Evolutionary conservation across 352 stramenopile species (phyloP), one percentile per base, ranked within the genome.

Genomic region (Saprolegnia diclina): DNA sequence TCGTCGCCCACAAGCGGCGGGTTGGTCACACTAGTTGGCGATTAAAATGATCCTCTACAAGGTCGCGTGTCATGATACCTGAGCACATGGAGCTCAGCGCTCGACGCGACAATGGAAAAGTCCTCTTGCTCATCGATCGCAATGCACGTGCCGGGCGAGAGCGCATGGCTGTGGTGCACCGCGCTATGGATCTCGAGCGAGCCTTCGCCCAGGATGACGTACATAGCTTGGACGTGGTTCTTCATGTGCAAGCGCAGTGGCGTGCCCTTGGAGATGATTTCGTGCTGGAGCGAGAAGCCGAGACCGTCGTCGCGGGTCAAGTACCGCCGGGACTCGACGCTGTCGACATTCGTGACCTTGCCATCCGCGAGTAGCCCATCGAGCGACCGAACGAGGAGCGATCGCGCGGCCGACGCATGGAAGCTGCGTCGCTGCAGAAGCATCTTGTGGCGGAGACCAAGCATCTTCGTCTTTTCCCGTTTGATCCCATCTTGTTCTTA

Each of bases 141-240:
- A 59, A 59, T 59, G 35, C 52, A 59, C 3, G 52, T 59, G 16
- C 52, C 52, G 11, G 52, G 52, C 19, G 11, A 14, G 3, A 59
- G 35, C 19, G 16, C 52, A 59, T 59, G 35, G n/a, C 52, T 59
- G 35, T 59, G 52, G 35, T 59, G 52, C 24, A 42, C 35, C 13
- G 24, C 35, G 9, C 35, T 35, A 21, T 59, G 11, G 24, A 59
- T 40, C 35, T 59, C 52, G 35, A 59, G 52, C 19, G 35, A 13
- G 24, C 52, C 52, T 24, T 59, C 52, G 35, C 52, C 52, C 35
- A 13, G 11, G 3, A 59, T 59, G 11, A 59, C 52, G 19, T 59
- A 59, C 52, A 59, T 59, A 9, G 52, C 52, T 59, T 59, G 52
- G 11, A 59, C 52, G 52, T 59, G 52, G 52, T 59, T 59, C 35